These are phyloP conservation scores for Coemansia sp. DNA, from an alignment of 192 early-diverging fungal species.

Conservation along the genomic window DNA sequence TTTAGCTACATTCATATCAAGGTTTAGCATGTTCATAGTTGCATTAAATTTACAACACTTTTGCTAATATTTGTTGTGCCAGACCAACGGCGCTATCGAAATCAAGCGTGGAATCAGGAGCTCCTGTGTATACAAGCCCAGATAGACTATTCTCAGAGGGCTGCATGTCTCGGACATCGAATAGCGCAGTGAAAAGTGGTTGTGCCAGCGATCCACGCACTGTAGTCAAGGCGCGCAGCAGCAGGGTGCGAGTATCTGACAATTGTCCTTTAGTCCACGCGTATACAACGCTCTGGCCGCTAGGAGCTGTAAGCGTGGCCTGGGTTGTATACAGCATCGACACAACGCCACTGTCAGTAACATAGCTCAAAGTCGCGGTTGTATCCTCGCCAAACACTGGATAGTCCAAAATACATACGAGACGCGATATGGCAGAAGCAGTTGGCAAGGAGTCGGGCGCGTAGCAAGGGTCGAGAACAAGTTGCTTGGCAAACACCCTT, in stretches of 20 bases:
- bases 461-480: conserved; percentile 63
- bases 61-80: conserved; percentile 9
- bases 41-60: background rate
- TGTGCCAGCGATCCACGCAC: background rate
- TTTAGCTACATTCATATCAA: conserved; percentile 41
- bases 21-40: conserved; percentile 7
- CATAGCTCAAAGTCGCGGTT: conserved; percentile 22
- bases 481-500: conserved; percentile 42
- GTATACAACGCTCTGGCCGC: conserved; percentile 27
- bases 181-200: conserved; percentile 23
- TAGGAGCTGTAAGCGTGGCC: conserved; percentile 34
- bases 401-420: conserved; percentile 54
- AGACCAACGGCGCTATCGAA: conserved; percentile 29
- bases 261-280: conserved; percentile 26
- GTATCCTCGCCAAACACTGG: conserved; percentile 45
- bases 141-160: background rate
- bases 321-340: conserved; percentile 42
- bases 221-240: conserved; percentile 15
- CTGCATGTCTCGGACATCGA: conserved; percentile 20
- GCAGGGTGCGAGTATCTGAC: conserved; percentile 8
- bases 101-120: conserved; percentile 22
- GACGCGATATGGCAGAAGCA: conserved; percentile 43
- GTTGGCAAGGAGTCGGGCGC: conserved; percentile 41
- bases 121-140: conserved; percentile 11
- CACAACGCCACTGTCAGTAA: conserved; percentile 9